Base-by-base conservation (phyloP, 2,329 filamentous ascomycete genomes). In the Arthrobotrys pseudoclavata region DNA sequence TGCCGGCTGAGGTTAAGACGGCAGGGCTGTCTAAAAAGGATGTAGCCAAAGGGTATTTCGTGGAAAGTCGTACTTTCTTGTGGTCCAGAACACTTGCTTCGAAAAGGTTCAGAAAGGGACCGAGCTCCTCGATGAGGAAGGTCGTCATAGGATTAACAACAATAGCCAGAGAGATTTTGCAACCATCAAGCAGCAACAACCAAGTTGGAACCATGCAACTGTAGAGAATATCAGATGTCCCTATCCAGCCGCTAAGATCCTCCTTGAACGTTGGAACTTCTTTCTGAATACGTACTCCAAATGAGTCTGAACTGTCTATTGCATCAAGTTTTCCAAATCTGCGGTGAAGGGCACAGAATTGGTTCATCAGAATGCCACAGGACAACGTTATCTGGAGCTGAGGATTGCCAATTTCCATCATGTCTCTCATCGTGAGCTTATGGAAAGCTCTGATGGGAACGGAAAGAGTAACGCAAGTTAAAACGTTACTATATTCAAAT, bases 131-230 rank as follows among this genome's bases (percentile, higher is more conserved):
- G 52, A 26, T 55, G 13, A 70, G 31, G 24, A 45, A 20, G n/a
- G 34, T 24, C 5, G 72, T 53, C 3, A 10, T 3, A 1, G 61
- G 50, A 18, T 3, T 71, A 12, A 61, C 45, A 31, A 57, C 62
- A 40, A 77, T 29, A 15, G 48, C 34, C 4, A 71, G 13, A n/a
- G 52, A 74, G 2, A 61, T 31, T 18, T 50, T 24, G 13, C 62
- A 61, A 15, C 15, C 26, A 12, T 34, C 15, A 2, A 52, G 47
- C 48, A 80, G 55, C n/a, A 81, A 24, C 10, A 61, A 64, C 79
- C 76, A 80, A 2, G 79, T 64, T 5, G 80, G 80, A 20, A 78
- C 76, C 71, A 79, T 69, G 40, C 79, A 79, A 24, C 71, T 76
- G 10, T 78, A 31, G 18, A 80, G 15, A 47, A 80, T 55, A 18